phyloP scores from a whole-genome alignment of 257 asterid species.

The Solanum etuberosum region DNA sequence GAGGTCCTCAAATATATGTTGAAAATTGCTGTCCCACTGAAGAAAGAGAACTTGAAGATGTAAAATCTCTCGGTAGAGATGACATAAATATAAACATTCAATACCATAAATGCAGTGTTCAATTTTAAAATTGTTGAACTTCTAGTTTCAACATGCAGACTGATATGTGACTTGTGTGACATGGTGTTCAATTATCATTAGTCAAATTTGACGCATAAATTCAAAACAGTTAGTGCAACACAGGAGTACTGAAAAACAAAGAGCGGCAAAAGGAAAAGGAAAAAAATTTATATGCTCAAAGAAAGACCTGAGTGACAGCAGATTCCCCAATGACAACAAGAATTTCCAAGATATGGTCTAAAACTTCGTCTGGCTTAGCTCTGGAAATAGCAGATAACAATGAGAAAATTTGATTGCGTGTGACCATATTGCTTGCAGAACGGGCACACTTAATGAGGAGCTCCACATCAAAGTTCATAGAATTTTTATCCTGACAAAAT shows the following conservation, averaged over 20 bases:
- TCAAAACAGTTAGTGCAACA: neutral
- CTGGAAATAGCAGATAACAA: slow-evolving; percentile 61
- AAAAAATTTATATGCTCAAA: neutral
- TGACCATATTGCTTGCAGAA: slow-evolving; percentile 39
- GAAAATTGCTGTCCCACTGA: slow-evolving; percentile 89
- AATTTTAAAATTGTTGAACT: neutral
- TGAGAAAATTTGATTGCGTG: slow-evolving; percentile 74
- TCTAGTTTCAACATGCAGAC: neutral
- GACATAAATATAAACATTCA: neutral
- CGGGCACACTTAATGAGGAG: slow-evolving; percentile 70
- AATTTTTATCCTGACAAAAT: slow-evolving; percentile 36
- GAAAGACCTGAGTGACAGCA: slow-evolving; percentile 64
- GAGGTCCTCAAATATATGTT: slow-evolving; percentile 72
- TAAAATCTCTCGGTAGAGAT: neutral
- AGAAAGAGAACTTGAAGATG: slow-evolving; percentile 4
- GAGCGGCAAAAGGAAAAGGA: neutral
- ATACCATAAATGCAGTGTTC: neutral
- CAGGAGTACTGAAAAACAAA: neutral
- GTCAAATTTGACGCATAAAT: neutral
- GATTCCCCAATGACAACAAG: slow-evolving; percentile 60
- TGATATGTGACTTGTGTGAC: neutral
- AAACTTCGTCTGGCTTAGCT: slow-evolving; percentile 62
- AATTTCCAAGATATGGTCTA: slow-evolving; percentile 62
- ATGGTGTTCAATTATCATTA: neutral
- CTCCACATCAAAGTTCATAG: slow-evolving; percentile 36